Evolutionary conservation across 345 rosid species (phyloP).

Genomic region (Eucalyptus brandiana): DNA sequence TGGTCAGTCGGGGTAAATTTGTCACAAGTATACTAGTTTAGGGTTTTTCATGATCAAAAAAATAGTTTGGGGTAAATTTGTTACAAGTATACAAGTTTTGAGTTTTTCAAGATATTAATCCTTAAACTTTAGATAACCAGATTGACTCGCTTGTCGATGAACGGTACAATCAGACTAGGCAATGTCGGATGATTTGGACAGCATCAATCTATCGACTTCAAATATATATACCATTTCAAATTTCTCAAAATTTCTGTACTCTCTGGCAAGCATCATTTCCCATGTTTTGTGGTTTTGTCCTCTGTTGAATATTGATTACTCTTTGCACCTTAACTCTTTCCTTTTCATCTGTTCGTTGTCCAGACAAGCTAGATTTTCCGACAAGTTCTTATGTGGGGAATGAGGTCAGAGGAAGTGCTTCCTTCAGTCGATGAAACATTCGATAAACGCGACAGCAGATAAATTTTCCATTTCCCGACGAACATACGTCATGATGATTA

Average conservation of each 20-base stretch:
- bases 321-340: neutral
- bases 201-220: neutral
- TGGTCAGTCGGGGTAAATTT: too few relatives aligned
- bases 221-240: neutral
- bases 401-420: neutral
- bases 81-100: accelerated
- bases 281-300: neutral
- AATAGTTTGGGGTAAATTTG: accelerated
- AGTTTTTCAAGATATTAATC: accelerated
- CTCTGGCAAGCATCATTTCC: neutral
- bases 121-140: neutral
- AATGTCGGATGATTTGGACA: neutral
- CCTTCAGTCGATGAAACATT: neutral
- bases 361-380: neutral
- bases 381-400: neutral
- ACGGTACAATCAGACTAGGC: neutral
- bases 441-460: neutral
- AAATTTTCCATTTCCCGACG: neutral
- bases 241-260: neutral
- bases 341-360: neutral
- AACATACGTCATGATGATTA: neutral
- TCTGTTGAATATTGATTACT: neutral
- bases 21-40: too few relatives aligned
- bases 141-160: neutral
- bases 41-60: too few relatives aligned